These are phyloP conservation scores for Ascochyta rabiei DNA, from an alignment of 2,329 filamentous ascomycete genomes.

Conservation along the genomic window DNA sequence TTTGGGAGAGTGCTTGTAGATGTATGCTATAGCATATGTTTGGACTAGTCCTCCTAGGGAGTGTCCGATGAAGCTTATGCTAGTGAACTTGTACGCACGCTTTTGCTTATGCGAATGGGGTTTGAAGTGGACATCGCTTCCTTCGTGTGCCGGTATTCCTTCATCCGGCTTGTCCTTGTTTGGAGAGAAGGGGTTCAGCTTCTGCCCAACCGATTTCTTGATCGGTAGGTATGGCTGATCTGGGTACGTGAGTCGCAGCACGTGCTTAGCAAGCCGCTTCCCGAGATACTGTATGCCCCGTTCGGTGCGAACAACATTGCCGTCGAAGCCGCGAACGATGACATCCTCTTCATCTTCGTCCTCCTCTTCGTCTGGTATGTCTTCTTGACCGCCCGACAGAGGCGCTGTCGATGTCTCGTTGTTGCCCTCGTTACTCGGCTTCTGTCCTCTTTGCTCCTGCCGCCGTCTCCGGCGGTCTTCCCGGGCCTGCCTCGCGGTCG, in stretches of 20 bases:
- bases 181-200: conserved; percentile 57
- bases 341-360: conserved; percentile 81
- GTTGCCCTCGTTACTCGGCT: conserved; percentile 1
- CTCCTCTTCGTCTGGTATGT: conserved; percentile 44
- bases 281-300: conserved; percentile 96
- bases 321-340: conserved; percentile 86
- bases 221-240: conserved; percentile 85
- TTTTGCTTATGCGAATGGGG: conserved; percentile 53
- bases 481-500: conserved; percentile 75
- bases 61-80: conserved; percentile 93
- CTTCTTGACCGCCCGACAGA: conserved; percentile 58
- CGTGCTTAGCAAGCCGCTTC: conserved; percentile 89
- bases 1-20: conserved; percentile 89
- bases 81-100: conserved; percentile 81
- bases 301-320: conserved; percentile 90
- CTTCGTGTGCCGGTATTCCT: conserved; percentile 60
- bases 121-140: conserved; percentile 64
- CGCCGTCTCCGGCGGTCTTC: conserved; percentile 68
- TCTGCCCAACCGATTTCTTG: conserved; percentile 59
- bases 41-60: conserved; percentile 89
- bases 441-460: conserved; percentile 39
- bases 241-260: conserved; percentile 88
- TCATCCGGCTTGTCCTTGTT: conserved; percentile 51
- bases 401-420: conserved; percentile 51
- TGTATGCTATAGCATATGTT: conserved; percentile 94